These are phyloP conservation scores for Paracamarosporium sp. DNA, from an alignment of 2,329 filamentous ascomycete species.

Conservation along the genomic window DNA sequence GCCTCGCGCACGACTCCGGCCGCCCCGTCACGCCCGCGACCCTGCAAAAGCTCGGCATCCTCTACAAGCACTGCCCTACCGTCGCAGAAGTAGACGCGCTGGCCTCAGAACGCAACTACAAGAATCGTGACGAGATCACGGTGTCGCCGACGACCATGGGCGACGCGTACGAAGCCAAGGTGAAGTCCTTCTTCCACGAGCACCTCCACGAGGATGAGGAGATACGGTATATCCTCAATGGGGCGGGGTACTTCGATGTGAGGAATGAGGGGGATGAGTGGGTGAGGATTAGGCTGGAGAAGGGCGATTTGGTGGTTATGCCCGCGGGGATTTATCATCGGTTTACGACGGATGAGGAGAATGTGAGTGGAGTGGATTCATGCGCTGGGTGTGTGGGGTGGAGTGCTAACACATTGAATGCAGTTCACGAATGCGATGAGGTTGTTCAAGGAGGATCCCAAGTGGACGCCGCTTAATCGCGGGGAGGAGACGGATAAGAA, in stretches of 20 bases:
- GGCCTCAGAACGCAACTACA: conserved; percentile 79
- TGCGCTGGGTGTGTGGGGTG: neutral
- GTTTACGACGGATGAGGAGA: conserved; percentile 91
- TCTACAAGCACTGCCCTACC: conserved; percentile 74
- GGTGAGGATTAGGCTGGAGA: conserved; percentile 84
- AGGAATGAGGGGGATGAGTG: conserved; percentile 82
- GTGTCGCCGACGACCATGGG: conserved; percentile 89
- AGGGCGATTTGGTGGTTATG: conserved; percentile 89
- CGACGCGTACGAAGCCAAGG: conserved; percentile 87
- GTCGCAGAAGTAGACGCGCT: conserved; percentile 74
- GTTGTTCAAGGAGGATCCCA: conserved; percentile 96
- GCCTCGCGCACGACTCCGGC: conserved; percentile 86
- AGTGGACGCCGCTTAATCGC: conserved; percentile 95
- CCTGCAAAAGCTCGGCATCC: conserved; percentile 77
- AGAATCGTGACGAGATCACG: conserved; percentile 91
- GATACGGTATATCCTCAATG: conserved; percentile 91
- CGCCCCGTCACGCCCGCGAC: conserved; percentile 68
- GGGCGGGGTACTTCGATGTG: conserved; percentile 92
- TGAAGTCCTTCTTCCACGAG: conserved; percentile 92
- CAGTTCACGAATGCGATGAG: conserved; percentile 96
- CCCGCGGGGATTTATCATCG: conserved; percentile 96
- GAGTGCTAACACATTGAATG: conserved; percentile 21
- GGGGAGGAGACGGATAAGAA: conserved; percentile 79
- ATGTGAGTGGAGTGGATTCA: conserved; percentile 67
- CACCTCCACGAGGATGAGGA: conserved; percentile 98